Conservation (phyloP, 2,329 filamentous ascomycete species). For the Thyridium curvatum region DNA sequence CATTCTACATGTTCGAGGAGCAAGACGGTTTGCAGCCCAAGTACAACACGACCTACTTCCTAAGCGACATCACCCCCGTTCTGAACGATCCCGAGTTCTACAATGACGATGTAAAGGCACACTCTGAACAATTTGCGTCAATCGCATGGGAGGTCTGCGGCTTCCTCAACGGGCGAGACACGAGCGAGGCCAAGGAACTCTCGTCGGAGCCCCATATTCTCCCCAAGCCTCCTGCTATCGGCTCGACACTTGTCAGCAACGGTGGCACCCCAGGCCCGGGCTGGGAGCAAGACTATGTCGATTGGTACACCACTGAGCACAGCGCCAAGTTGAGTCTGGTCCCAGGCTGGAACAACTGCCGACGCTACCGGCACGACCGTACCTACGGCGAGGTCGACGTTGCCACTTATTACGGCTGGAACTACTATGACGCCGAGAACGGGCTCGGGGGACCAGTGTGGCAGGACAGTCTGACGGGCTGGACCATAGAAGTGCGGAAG, state of each 20-base stretch:
- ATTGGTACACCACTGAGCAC: slow-evolving; percentile 10
- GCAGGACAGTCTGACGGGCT: slow-evolving; percentile 8
- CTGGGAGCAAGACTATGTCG: slow-evolving; percentile 8
- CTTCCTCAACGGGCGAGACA: slow-evolving; percentile 9
- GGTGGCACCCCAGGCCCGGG: slow-evolving; percentile 7
- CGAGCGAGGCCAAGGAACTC: background rate
- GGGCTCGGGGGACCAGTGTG: slow-evolving; percentile 10
- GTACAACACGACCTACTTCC: slow-evolving; percentile 3
- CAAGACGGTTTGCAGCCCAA: background rate
- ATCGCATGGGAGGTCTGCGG: slow-evolving; percentile 6
- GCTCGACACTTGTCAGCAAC: slow-evolving; percentile 6
- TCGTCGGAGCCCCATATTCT: background rate
- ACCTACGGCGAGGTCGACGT: slow-evolving; percentile 7
- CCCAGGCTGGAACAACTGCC: slow-evolving; percentile 7
- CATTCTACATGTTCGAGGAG: background rate
- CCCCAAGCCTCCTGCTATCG: background rate
- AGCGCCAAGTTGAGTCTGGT: slow-evolving; percentile 6
- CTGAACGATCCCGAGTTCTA: background rate
- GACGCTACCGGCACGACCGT: slow-evolving; percentile 6
- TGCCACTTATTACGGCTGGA: slow-evolving; percentile 8
- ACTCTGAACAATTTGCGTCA: background rate
- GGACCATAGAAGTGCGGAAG: slow-evolving; percentile 8
- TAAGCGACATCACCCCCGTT: slow-evolving; percentile 9
- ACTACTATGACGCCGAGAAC: slow-evolving; percentile 10
- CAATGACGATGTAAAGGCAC: slow-evolving; percentile 2